Percentiles rank a stretch among this genome's conserved stretches.
phyloP scores from a whole-genome alignment of 257 asterid species.

The Solanum tarijense region DNA sequence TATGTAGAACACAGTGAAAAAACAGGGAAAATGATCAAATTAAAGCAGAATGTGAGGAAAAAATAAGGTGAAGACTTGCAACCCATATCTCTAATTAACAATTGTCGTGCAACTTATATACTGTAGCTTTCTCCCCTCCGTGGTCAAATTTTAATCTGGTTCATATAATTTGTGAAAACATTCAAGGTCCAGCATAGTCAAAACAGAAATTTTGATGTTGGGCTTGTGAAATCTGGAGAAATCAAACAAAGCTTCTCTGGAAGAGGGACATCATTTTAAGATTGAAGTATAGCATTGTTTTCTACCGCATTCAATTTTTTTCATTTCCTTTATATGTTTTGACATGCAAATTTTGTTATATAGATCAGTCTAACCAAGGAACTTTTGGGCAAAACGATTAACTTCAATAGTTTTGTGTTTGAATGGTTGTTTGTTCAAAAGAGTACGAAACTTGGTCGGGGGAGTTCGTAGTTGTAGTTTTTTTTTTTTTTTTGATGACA shows the following conservation, averaged over 20 bases:
- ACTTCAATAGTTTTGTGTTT: background rate
- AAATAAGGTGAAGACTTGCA: background rate
- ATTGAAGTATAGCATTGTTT: background rate
- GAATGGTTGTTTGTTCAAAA: background rate
- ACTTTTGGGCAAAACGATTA: background rate
- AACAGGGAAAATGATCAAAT: background rate
- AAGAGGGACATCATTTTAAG: background rate
- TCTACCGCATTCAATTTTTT: background rate
- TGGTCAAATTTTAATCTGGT: background rate
- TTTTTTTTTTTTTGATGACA: background rate
- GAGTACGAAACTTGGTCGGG: background rate
- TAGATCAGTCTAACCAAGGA: background rate
- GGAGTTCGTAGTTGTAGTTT: background rate
- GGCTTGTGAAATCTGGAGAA: background rate
- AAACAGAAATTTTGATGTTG: background rate
- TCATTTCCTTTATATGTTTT: background rate
- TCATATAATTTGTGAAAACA: background rate
- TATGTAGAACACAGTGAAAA: background rate
- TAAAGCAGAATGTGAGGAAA: background rate
- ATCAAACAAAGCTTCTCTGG: background rate
- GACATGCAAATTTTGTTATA: background rate
- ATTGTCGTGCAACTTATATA: background rate
- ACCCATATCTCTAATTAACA: background rate
- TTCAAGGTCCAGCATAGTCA: background rate
- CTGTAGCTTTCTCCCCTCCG: background rate